Percentiles rank a stretch among this genome's conserved stretches.
Conservation (phyloP, 2,329 filamentous ascomycete genomes). For the Neofusicoccum parvum region DNA sequence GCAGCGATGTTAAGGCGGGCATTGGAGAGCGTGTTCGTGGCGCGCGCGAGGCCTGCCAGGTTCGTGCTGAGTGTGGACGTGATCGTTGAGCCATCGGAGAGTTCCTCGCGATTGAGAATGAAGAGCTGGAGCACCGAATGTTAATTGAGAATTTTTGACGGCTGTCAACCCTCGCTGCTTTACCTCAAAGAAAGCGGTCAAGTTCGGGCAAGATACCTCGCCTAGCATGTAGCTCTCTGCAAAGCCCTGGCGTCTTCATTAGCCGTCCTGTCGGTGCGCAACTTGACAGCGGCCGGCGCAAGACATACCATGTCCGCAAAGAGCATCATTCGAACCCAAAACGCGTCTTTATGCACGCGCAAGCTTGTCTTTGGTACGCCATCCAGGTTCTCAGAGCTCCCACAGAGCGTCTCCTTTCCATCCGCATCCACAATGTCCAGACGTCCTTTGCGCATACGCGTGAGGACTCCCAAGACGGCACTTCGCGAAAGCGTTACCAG, state of each 20-base stretch:
- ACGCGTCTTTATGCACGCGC: conserved; percentile 64
- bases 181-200: conserved; percentile 70
- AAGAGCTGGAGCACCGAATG: conserved; percentile 58
- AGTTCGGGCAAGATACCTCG: conserved; percentile 66
- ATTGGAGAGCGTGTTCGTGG: conserved; percentile 55
- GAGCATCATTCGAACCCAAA: conserved; percentile 69
- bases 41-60: conserved; percentile 57
- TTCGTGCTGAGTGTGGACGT: conserved; percentile 62
- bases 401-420: conserved; percentile 47
- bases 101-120: conserved; percentile 65
- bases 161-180: background rate
- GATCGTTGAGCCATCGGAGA: conserved; percentile 66
- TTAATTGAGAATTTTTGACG: conserved; percentile 1
- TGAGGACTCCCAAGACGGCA: conserved; percentile 48
- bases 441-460: conserved; percentile 49
- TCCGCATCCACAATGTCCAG: conserved; percentile 48
- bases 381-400: conserved; percentile 36
- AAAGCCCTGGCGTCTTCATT: conserved; percentile 54
- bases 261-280: background rate
- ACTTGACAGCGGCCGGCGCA: background rate
- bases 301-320: conserved; percentile 68
- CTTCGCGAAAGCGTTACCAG: conserved; percentile 50
- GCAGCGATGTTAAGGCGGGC: conserved; percentile 66
- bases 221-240: conserved; percentile 74
- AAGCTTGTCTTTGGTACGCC: conserved; percentile 55